Base-by-base conservation (phyloP, 805 yeast species). In the Candida xyloterini region DNA sequence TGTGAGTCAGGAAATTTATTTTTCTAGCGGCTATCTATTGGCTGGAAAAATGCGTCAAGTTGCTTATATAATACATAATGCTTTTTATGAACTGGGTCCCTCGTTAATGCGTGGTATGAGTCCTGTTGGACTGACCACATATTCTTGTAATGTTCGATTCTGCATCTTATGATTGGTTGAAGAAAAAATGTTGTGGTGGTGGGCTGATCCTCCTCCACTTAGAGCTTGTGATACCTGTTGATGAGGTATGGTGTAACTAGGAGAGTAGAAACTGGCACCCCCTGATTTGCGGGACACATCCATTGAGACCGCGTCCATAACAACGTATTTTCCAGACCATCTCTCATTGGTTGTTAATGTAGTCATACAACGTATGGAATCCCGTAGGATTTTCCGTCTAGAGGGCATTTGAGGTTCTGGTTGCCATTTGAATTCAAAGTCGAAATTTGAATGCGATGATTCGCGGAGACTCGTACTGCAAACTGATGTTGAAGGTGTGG, bases 351-450 rank as follows among this genome's bases (percentile, higher is more conserved):
- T 51, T 1, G 53, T 20, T 36, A 65, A 41, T 7, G 63, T 55
- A 1, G 57, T 47, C 59, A 65, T 63, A 39, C 69, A 65, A 11
- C 67, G 38, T 5, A 65, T 47, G 5, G 63, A 52, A 42, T 65
- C 67, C 15, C 62, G 45, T 26, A 62, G 23, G 3, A 58, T 37
- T 30, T 58, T 60, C 21, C 58, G 48, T 7, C 52, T 44, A 3
- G 59, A 43, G 2, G 60, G 59, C 10, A 47, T 25, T 13, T 31
- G 35, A 30, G 9, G 27, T 15, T 43, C 47, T 13, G 37, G 34
- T 16, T 28, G 26, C 45, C 44, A 43, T 28, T 40, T 40, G 28
- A 40, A 10, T 7, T 35, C 44, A 7, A 23, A 31, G 25, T 41
- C 44, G 15, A 22, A 23, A 10, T 30, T 29, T 6, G 20, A 18